These are phyloP conservation scores for Dactylellina haptotyla DNA, from an alignment of 2,329 filamentous ascomycete species.

Conservation along the genomic window DNA sequence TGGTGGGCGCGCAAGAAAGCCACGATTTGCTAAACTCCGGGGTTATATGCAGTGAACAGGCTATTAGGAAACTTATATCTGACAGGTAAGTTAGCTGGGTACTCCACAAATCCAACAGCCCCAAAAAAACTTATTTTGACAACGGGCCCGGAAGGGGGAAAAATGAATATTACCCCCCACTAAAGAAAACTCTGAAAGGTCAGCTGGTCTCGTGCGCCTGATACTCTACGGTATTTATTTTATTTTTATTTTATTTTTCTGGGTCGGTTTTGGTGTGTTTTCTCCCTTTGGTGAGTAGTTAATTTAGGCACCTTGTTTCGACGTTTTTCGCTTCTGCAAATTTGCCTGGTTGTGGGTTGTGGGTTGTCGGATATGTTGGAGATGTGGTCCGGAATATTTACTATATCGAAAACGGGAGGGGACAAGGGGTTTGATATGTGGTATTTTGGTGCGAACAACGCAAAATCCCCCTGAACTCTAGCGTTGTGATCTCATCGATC, in stretches of 20 bases:
- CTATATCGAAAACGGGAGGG: constrained; percentile 29
- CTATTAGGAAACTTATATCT: constrained; percentile 39
- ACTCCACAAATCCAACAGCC: not conserved
- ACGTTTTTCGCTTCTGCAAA: constrained; percentile 26
- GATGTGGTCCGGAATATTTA: constrained; percentile 54
- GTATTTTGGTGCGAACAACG: constrained; percentile 40
- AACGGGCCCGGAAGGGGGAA: not conserved
- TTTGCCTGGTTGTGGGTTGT: constrained; percentile 10
- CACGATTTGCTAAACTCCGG: constrained; percentile 45
- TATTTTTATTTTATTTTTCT: constrained; percentile 10
- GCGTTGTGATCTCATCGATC: no score
- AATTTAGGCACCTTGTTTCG: constrained; percentile 13
- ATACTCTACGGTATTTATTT: not conserved
- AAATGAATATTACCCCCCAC: constrained; percentile 8
- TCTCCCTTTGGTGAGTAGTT: not conserved
- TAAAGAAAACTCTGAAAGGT: constrained; percentile 6
- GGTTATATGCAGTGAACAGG: constrained; percentile 42
- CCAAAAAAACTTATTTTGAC: not conserved
- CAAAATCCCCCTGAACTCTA: constrained; percentile 5
- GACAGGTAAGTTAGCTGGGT: no score
- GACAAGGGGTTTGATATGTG: constrained; percentile 12
- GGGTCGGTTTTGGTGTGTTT: not conserved
- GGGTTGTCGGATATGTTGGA: constrained; percentile 47
- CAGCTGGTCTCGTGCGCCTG: constrained; percentile 41
- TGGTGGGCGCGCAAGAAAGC: no score